Conservation (phyloP, 2,329 filamentous ascomycete species). For the Arthroderma sp. region DNA sequence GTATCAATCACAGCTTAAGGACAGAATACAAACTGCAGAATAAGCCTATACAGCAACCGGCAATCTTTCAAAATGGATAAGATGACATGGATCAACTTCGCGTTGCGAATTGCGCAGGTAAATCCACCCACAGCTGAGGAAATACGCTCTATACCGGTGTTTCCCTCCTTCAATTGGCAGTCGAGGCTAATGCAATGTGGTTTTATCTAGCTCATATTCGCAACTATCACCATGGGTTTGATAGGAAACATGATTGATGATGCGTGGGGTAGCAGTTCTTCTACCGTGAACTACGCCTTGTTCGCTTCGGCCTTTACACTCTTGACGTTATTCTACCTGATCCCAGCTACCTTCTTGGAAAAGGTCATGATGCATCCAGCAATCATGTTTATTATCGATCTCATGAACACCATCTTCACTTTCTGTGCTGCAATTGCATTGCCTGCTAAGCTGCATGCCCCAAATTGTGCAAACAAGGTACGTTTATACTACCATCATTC, state of each 20-base stretch:
- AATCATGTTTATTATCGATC: slow-evolving; percentile 32
- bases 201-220: slow-evolving; percentile 41
- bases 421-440: slow-evolving; percentile 36
- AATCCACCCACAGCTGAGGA: no score
- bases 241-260: slow-evolving; percentile 50
- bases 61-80: no score
- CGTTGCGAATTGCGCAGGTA: no score
- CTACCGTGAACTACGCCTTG: slow-evolving; percentile 43
- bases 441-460: slow-evolving; percentile 31
- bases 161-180: no score
- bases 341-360: slow-evolving; percentile 30
- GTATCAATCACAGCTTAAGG: no score
- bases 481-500: slow-evolving; percentile 9
- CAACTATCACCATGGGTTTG: slow-evolving; percentile 47
- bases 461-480: slow-evolving; percentile 36
- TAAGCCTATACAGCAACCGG: no score
- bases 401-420: slow-evolving; percentile 36
- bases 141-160: no score
- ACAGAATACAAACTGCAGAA: no score
- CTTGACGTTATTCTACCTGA: slow-evolving; percentile 36
- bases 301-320: slow-evolving; percentile 36
- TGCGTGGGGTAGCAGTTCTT: slow-evolving; percentile 35
- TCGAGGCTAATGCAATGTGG: no score
- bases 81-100: no score
- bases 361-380: slow-evolving; percentile 30